Conservation (phyloP, 1,284 basidiomycete species). For the Microbotryum intermedium region DNA sequence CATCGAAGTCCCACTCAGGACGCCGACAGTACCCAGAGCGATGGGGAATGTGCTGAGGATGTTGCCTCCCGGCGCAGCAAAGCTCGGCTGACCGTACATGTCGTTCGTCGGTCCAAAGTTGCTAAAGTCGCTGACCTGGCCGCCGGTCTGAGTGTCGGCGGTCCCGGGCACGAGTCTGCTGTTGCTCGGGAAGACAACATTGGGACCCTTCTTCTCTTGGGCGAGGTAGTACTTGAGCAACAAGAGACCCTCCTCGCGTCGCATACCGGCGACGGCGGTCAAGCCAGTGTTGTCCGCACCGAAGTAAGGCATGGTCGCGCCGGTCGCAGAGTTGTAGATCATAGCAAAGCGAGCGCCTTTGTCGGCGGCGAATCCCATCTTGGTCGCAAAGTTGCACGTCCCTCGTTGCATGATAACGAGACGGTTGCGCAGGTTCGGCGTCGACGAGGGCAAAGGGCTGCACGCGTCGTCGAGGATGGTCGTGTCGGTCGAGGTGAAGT, state of each 20-base stretch:
- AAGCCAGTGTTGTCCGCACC: conserved; percentile 9
- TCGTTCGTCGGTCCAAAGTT: conserved; percentile 54
- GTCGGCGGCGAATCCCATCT: conserved; percentile 11
- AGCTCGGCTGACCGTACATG: conserved; percentile 50
- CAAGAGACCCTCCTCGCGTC: conserved; percentile 14
- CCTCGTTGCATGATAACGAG: conserved; percentile 50
- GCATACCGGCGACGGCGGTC: conserved; percentile 8
- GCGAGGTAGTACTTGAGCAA: not conserved
- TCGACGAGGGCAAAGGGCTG: conserved; percentile 47
- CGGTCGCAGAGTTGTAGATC: conserved; percentile 18
- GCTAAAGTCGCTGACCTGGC: conserved; percentile 41
- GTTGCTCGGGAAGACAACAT: no score
- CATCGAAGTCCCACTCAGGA: conserved; percentile 43
- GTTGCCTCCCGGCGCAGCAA: conserved; percentile 51
- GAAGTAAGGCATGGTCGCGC: conserved; percentile 15
- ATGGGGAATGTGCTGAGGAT: conserved; percentile 52
- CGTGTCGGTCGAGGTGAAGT: conserved; percentile 35
- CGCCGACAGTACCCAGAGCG: conserved; percentile 44
- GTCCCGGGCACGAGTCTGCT: no score
- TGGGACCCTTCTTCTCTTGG: no score
- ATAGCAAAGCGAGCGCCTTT: conserved; percentile 21
- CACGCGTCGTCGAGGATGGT: conserved; percentile 48
- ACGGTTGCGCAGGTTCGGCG: conserved; percentile 48
- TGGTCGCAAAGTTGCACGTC: conserved; percentile 36
- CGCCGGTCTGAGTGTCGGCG: no score